Evolutionary conservation across 352 stramenopile species (phyloP), one percentile per base, ranked within the genome.

Genomic region (Phytophthora ramorum): DNA sequence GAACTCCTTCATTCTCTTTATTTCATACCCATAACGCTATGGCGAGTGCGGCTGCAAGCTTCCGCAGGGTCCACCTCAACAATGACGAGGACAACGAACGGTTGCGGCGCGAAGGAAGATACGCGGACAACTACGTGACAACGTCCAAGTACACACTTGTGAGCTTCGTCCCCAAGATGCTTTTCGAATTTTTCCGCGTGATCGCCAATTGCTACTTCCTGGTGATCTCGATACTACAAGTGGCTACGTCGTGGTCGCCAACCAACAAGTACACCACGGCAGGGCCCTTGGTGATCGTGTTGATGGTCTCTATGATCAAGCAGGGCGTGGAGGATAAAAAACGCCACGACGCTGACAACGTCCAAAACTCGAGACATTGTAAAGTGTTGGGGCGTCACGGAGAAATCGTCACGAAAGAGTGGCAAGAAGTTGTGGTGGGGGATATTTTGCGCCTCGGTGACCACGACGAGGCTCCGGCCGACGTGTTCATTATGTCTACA

Each of bases 141-240:
- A 98, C 93, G 41, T 93, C 85, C 73, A 98, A 97, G 80, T 99
- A 99, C 75, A 98, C 96, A 14, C 13, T 96, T 9, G n/a, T 80
- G 22, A 98, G 85, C 47, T 99, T 99, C 71, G 58, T 99, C 7
- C 96, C 97, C 10, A 87, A 98, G 80, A 95, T 91, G 44, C 80
- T 98, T 43, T 89, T 96, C 6, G 92, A 98, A 72, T 97, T 98
- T 76, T 98, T 99, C 75, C 83, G 93, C 26, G 81, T 96, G 48
- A 92, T 98, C 68, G 94, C 90, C 17, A 99, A 98, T 69, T 87
- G 97, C 66, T 98, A 98, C 73, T 99, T 99, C 66, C 67, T 98
- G 14, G 73, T 96, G 45, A 97, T 99, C 59, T 97, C 93, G 2
- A 83, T 96, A 52, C 81, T 99, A 28, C 97, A 98, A 62, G 73